A percentile compares a stretch with the other conserved stretches of the same genome.
Conservation (phyloP, 331 rosid genomes). For the Malus hybrid region DNA sequence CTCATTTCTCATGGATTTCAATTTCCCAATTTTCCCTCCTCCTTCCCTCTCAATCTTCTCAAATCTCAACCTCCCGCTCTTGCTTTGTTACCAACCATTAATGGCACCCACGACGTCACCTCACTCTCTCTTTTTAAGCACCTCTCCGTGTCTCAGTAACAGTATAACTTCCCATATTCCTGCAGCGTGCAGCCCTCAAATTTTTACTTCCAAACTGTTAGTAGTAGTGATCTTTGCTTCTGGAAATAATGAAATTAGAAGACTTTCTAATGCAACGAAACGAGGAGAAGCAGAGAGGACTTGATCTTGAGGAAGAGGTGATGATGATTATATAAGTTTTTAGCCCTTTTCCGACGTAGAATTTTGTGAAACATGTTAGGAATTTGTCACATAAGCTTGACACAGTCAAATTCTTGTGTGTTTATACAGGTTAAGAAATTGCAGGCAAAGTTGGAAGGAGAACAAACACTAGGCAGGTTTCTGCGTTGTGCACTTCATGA, state of each 20-base stretch:
- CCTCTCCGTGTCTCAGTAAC: neutral
- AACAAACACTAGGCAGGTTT: constrained; percentile 50
- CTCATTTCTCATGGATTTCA: constrained; percentile 6
- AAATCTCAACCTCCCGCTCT: constrained; percentile 10
- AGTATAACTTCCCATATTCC: neutral
- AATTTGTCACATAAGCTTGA: neutral
- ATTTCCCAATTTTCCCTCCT: neutral
- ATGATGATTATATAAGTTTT: neutral
- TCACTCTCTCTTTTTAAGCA: neutral
- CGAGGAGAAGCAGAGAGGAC: constrained; percentile 41
- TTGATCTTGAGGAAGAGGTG: constrained; percentile 67
- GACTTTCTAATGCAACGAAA: constrained; percentile 60
- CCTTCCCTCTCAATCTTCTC: neutral
- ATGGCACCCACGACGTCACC: constrained; percentile 43
- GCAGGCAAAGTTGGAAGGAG: constrained; percentile 55
- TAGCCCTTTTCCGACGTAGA: neutral
- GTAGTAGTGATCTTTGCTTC: neutral
- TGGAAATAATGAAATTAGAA: constrained; percentile 64
- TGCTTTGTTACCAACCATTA: constrained; percentile 22
- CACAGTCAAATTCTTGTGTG: neutral
- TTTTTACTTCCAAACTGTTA: neutral
- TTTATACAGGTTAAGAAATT: constrained; percentile 48
- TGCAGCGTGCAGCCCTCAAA: neutral
- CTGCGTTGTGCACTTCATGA: constrained; percentile 61
- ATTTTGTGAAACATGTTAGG: neutral